Evolutionary conservation across 1,139 yeast genomes (phyloP).

Genomic region (Kodamaea alishanica): DNA sequence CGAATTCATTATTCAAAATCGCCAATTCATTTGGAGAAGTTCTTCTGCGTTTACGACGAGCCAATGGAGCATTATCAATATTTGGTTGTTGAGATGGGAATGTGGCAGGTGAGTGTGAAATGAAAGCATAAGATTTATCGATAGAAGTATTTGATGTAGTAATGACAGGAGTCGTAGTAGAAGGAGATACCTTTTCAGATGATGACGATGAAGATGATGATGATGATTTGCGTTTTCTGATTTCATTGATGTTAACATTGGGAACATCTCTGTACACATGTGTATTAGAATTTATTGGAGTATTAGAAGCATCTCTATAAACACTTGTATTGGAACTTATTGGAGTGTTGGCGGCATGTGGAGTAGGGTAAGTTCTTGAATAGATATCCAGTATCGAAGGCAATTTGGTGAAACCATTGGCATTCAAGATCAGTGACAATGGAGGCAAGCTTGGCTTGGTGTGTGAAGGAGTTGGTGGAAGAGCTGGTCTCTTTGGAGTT

Average conservation of each 20-base stretch:
- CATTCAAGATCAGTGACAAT: constrained; percentile 32
- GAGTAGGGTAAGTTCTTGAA: constrained; percentile 6
- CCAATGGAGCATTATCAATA: constrained; percentile 84
- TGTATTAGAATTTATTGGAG: constrained; percentile 1
- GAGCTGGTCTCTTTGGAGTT: constrained; percentile 31
- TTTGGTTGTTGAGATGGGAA: constrained; percentile 80
- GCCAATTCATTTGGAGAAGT: constrained; percentile 84
- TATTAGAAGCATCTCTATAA: constrained; percentile 2
- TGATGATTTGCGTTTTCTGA: constrained; percentile 7
- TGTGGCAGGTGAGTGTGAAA: constrained; percentile 85
- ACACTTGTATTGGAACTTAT: constrained; percentile 7
- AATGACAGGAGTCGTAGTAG: constrained; percentile 2
- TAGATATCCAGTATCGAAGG: constrained; percentile 11
- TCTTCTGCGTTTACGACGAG: constrained; percentile 91
- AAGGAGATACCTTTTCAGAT: constrained; percentile 1
- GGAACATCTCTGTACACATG: constrained; percentile 14
- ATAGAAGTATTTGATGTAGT: constrained; percentile 2
- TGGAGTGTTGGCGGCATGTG: constrained; percentile 8
- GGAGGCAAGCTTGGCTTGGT: constrained; percentile 38
- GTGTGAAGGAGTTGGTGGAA: constrained; percentile 27
- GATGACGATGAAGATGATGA: background rate
- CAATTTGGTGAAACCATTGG: constrained; percentile 8
- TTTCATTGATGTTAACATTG: constrained; percentile 14
- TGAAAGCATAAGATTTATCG: constrained; percentile 71
- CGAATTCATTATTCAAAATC: constrained; percentile 76